Base-by-base conservation (phyloP, 202 grass and related monocot genomes). In the Cymbopogon flexuosus region DNA sequence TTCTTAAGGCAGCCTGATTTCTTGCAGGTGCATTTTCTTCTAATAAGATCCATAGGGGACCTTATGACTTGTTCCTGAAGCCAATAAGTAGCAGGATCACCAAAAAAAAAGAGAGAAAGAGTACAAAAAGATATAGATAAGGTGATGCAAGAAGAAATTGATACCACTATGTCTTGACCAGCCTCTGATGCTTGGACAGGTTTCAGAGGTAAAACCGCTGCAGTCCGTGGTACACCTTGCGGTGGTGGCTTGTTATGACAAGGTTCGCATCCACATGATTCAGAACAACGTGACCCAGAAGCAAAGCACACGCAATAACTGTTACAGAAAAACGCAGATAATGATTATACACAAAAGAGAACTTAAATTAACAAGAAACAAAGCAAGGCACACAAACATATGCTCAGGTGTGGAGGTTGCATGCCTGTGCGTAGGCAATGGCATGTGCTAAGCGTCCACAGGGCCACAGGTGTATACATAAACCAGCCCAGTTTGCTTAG, bases 221-320 rank as follows among this genome's bases (percentile, higher is more conserved):
- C 62, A 81, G 76, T 90, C 31, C 80, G 79, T 62, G 83, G 88
- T 73, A 87, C 80, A 37, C 86, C 92, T 70, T 88, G 90, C 54
- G 81, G 56, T 10, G 82, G 83, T 10, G 86, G 70, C 72, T 98
- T 98, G 82, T 98, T 98, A 49, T 84, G 87, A 79, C 95, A 98
- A 49, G 88, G 86, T 39, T 95, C 88, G 6, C 95, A 98, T 73
- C 92, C 90, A 84, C 95, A 98, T 76, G 88, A 90, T 72, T 98
- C 95, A 34, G 92, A 83, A 66, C 95, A 98, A 62, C 88, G 84
- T 58, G 88, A 88, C 58, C 95, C 95, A 69, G 92, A 93, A 67
- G 95, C 95, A 91, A 88, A 98, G 74, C 95, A 98, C 65, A 95
- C 90, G 6, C 95, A 98, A 42, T 98, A 98, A 66, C 95, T 98